Conservation (phyloP, 176 grass and related monocot species). For the Pharus latifolius region DNA sequence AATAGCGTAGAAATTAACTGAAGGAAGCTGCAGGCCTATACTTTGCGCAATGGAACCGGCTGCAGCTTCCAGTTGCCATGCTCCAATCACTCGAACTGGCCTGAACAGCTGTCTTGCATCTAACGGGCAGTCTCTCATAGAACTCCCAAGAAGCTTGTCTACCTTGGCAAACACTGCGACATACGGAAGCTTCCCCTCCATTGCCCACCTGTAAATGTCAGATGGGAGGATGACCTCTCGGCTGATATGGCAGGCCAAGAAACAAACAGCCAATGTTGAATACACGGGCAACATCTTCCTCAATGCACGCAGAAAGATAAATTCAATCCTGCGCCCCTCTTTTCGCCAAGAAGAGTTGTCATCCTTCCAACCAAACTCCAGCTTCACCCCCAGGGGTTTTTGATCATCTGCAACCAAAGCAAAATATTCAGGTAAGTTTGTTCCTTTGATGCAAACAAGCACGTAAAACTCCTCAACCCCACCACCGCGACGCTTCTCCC, state of each 20-base stretch:
- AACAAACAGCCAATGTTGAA: slow-evolving; percentile 67
- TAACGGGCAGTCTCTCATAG: slow-evolving; percentile 38
- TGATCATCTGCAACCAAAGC: slow-evolving; percentile 20
- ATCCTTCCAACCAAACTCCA: slow-evolving; percentile 6
- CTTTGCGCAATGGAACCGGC: slow-evolving; percentile 52
- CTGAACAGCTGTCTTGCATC: slow-evolving; percentile 58
- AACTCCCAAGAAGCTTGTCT: slow-evolving; percentile 43
- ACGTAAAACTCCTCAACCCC: background rate
- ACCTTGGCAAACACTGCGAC: slow-evolving; percentile 53
- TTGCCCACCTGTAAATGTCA: slow-evolving; percentile 65
- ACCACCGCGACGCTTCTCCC: background rate
- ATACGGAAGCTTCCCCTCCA: slow-evolving; percentile 69
- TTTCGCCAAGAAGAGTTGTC: slow-evolving; percentile 2
- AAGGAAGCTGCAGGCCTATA: slow-evolving; percentile 58
- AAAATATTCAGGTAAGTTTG: background rate
- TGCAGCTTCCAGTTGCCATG: slow-evolving; percentile 67
- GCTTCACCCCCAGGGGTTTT: background rate
- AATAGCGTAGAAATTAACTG: slow-evolving; percentile 77
- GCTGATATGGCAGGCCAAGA: slow-evolving; percentile 65
- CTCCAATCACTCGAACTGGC: slow-evolving; percentile 48
- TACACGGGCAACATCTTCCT: slow-evolving; percentile 62
- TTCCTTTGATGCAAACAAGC: background rate
- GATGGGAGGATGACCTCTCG: slow-evolving; percentile 60
- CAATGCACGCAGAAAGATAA: slow-evolving; percentile 43
- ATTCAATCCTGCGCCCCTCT: slow-evolving; percentile 19